phyloP scores from a whole-genome alignment of 2,329 filamentous ascomycete genomes.

The Alternaria infectoria region DNA sequence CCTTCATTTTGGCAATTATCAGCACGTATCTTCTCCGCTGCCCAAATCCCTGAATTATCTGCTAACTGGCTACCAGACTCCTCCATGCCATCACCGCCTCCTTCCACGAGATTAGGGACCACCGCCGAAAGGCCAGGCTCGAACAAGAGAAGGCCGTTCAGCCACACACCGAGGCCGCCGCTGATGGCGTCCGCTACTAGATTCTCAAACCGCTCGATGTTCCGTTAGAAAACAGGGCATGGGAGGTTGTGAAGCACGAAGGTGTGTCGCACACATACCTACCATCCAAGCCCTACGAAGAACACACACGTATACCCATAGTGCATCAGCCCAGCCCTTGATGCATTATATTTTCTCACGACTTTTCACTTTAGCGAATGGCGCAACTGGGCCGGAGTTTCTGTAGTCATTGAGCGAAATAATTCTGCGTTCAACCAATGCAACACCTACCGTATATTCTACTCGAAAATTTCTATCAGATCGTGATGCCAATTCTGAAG shows the following conservation, averaged over 20 bases:
- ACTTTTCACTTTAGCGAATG: neutral
- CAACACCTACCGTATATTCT: neutral
- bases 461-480: neutral
- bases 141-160: constrained; percentile 18
- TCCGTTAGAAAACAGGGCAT: neutral
- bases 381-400: neutral
- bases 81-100: constrained; percentile 53
- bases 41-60: neutral
- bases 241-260: neutral
- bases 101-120: constrained; percentile 49
- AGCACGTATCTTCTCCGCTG: constrained; percentile 50
- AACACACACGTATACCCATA: neutral
- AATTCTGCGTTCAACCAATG: neutral
- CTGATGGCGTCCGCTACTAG: constrained; percentile 1
- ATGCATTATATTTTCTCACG: neutral
- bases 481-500: neutral
- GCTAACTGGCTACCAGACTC: constrained; percentile 35
- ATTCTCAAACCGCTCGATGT: neutral
- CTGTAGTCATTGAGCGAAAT: neutral
- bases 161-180: neutral
- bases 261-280: too few relatives aligned
- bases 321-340: neutral
- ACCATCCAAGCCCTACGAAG: neutral
- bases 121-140: constrained; percentile 21
- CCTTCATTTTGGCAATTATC: constrained; percentile 53